Percentiles rank a stretch among this genome's conserved stretches.
Conservation (phyloP, 2,329 filamentous ascomycete genomes). For the Nemania sp. region DNA sequence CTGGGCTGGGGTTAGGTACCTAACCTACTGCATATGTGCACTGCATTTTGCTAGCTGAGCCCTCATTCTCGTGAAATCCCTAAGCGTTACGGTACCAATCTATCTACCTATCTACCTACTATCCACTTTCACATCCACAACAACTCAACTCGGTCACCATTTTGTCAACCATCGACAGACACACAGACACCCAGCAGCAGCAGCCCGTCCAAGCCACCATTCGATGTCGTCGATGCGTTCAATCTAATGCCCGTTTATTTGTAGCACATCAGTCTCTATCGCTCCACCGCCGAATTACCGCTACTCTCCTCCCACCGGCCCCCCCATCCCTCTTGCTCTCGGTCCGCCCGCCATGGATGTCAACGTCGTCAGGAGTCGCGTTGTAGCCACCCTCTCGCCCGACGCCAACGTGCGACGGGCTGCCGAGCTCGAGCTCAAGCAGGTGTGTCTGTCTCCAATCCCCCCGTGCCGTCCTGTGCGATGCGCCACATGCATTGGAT, state of each 20-base stretch:
- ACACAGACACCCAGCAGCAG: no score
- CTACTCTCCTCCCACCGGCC: conserved; percentile 10
- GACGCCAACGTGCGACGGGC: conserved; percentile 80
- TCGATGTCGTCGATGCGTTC: conserved; percentile 35
- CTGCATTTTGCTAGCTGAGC: conserved; percentile 39
- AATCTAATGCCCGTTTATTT: conserved; percentile 32
- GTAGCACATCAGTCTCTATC: conserved; percentile 26
- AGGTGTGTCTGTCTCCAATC: conserved; percentile 63
- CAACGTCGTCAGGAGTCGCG: conserved; percentile 78
- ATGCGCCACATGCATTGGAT: conserved; percentile 40
- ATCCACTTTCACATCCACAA: conserved; percentile 32
- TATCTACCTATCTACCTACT: conserved; percentile 26
- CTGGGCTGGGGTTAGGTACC: conserved; percentile 31
- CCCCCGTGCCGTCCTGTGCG: conserved; percentile 35
- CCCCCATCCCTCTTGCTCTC: conserved; percentile 10
- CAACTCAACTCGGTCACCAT: conserved; percentile 23
- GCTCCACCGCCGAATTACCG: conserved; percentile 17
- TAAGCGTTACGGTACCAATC: conserved; percentile 19
- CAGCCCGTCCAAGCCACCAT: conserved; percentile 18
- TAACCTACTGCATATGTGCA: conserved; percentile 31
- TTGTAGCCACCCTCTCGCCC: conserved; percentile 79
- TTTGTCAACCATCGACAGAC: conserved; percentile 29
- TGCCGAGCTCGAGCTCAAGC: conserved; percentile 84
- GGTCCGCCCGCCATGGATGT: conserved; percentile 72
- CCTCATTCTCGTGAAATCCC: conserved; percentile 38